These are phyloP conservation scores for Phytophthora hybrid DNA, from an alignment of 352 stramenopile species.

Conservation along the genomic window DNA sequence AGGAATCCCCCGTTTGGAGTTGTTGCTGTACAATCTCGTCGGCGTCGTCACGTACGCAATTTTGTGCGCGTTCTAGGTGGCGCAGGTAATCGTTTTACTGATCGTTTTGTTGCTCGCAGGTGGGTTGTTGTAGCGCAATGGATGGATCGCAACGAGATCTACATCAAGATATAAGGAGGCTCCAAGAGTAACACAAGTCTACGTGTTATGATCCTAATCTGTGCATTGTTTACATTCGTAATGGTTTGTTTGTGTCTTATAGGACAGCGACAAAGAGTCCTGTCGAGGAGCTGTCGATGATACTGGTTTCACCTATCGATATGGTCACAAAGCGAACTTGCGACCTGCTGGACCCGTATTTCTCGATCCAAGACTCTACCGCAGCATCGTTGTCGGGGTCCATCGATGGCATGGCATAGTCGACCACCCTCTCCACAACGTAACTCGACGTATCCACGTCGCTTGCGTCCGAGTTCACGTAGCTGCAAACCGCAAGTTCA, in stretches of 20 bases:
- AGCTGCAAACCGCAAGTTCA: not conserved
- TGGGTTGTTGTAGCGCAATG: conserved; percentile 40
- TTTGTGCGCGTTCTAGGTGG: not conserved
- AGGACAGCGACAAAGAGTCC: conserved; percentile 35
- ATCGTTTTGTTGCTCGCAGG: conserved; percentile 7
- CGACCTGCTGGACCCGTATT: conserved; percentile 34
- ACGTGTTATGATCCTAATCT: conserved; percentile 3
- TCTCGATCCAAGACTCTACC: conserved; percentile 36
- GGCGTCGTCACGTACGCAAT: conserved; percentile 39
- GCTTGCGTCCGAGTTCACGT: not conserved
- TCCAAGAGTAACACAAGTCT: not conserved
- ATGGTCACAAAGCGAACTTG: conserved; percentile 31
- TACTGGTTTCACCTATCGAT: not conserved
- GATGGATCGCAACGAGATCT: conserved; percentile 32
- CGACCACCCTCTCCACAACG: conserved; percentile 15
- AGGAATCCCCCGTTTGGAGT: conserved; percentile 29
- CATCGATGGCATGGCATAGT: conserved; percentile 42
- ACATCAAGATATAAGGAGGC: conserved; percentile 29
- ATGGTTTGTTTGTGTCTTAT: conserved; percentile 4
- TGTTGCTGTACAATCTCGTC: conserved; percentile 60
- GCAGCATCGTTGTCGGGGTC: conserved; percentile 13
- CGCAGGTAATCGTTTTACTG: not conserved
- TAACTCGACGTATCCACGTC: conserved; percentile 16
- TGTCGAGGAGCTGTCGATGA: conserved; percentile 8
- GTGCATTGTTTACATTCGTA: conserved; percentile 8